Conservation (phyloP, 352 stramenopile species). For the Globisporangium paroecandrum region DNA sequence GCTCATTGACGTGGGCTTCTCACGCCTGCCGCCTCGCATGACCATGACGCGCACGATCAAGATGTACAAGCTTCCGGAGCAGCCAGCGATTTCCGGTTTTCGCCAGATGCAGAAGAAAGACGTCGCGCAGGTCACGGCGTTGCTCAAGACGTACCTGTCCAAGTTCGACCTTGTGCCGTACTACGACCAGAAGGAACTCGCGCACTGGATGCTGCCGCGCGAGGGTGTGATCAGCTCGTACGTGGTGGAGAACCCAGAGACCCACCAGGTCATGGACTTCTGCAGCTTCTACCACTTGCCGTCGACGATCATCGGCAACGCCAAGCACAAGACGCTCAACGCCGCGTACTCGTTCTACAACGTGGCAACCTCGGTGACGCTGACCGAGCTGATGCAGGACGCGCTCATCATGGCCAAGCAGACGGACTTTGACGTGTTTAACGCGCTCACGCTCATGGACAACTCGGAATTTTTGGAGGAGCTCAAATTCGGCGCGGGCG, state of each 20-base stretch:
- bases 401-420: slow-evolving; percentile 64
- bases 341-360: slow-evolving; percentile 99
- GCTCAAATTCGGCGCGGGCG: slow-evolving; percentile 58
- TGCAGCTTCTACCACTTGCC: slow-evolving; percentile 98
- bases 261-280: slow-evolving; percentile 91
- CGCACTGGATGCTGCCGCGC: slow-evolving; percentile 97
- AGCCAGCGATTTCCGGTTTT: slow-evolving; percentile 35
- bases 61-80: slow-evolving; percentile 80
- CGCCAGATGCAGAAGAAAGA: slow-evolving; percentile 58
- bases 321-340: slow-evolving; percentile 94
- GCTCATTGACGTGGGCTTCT: slow-evolving; percentile 98
- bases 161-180: slow-evolving; percentile 64
- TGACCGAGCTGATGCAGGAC: slow-evolving; percentile 69
- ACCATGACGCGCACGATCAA: slow-evolving; percentile 94
- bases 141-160: slow-evolving; percentile 54
- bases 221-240: slow-evolving; percentile 95
- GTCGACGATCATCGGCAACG: slow-evolving; percentile 93
- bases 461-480: slow-evolving; percentile 59
- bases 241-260: slow-evolving; percentile 75
- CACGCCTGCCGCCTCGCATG: slow-evolving; percentile 87
- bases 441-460: slow-evolving; percentile 67
- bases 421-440: slow-evolving; percentile 65
- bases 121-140: slow-evolving; percentile 40
- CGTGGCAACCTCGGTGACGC: slow-evolving; percentile 59
- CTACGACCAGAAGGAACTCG: slow-evolving; percentile 65